Conservation (phyloP, 768 basidiomycete species). For the Lactarius akahatsu region DNA sequence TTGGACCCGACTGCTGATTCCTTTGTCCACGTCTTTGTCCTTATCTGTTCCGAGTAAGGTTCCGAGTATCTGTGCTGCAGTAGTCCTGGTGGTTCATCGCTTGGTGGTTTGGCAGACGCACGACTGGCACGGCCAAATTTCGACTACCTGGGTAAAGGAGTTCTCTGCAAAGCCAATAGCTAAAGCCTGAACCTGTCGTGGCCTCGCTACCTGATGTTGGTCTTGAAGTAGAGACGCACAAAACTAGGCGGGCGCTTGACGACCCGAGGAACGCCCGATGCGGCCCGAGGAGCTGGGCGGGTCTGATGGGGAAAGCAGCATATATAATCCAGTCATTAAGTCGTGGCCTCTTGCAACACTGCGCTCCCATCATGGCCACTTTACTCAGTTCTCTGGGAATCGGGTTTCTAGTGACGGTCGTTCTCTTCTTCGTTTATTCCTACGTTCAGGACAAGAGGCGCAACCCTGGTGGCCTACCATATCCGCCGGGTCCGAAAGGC, state of each 20-base stretch:
- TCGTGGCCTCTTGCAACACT: not conserved
- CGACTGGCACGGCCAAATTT: too few species aligned
- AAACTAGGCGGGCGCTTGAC: not conserved
- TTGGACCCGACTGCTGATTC: too few species aligned
- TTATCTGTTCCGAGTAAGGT: not conserved
- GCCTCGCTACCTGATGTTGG: too few species aligned
- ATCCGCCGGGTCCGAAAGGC: constrained; percentile 32
- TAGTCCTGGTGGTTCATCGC: not conserved
- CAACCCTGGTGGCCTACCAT: constrained; percentile 27
- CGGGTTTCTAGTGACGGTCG: constrained; percentile 10
- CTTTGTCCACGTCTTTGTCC: too few species aligned
- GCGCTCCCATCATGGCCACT: constrained; percentile 12
- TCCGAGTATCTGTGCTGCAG: not conserved
- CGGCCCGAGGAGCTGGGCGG: not conserved
- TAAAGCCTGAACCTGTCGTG: too few species aligned
- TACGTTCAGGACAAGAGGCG: constrained; percentile 23
- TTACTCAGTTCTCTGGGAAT: constrained; percentile 6
- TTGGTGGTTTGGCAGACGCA: not conserved
- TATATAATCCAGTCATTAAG: not conserved
- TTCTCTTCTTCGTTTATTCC: constrained; percentile 14
- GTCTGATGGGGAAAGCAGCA: not conserved
- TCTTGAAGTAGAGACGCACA: too few species aligned
- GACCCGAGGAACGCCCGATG: not conserved
- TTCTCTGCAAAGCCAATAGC: too few species aligned
- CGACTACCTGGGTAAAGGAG: too few species aligned